Base-by-base conservation (phyloP, 2,329 filamentous ascomycete genomes). In the Elsinoe arachidis region DNA sequence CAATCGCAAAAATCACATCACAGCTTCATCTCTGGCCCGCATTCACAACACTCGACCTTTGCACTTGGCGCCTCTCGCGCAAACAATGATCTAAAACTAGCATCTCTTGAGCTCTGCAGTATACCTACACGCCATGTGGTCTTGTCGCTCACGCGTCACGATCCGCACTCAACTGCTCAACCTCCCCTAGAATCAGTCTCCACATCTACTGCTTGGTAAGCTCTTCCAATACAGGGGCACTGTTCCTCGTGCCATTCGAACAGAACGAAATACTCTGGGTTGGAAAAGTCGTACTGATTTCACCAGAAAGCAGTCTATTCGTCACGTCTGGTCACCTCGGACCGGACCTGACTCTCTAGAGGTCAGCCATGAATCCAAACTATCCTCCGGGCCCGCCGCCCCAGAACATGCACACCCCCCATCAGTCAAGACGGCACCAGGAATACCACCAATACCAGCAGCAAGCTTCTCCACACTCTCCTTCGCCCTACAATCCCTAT, bases 341-440 rank as follows among this genome's bases (percentile, higher is more conserved):
- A 58, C 58, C 58, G 56, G 30, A 46, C n/a, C 15, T 41, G 34
- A 35, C 30, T 30, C 55, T 39, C 46, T 41, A 46, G 43, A 59
- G 63, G 80, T 81, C 82, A 81, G 88, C 80, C 84, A 89, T 89
- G 85, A 86, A 84, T 77, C 80, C 78, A 80, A 83, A 86, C 85
- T 83, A 86, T 83, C 83, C 84, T 82, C 83, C 83, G 46, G 65
- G 63, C 33, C 70, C 71, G 82, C 83, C 84, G 44, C 71, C 69
- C 56, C 69, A 71, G 60, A 63, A 69, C 59, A 68, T 67, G 58
- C 70, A 69, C 38, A 66, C 69, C 60, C 69, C 74, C 62, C 62
- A 62, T 23, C 62, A 65, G 49, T 63, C 69, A 59, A 69, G 68
- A 52, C 68, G 73, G 58, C 69, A 74, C 63, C 73, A 74, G 62